Base-by-base conservation (phyloP, 1,284 basidiomycete species). In the Vanrija sp. region DNA sequence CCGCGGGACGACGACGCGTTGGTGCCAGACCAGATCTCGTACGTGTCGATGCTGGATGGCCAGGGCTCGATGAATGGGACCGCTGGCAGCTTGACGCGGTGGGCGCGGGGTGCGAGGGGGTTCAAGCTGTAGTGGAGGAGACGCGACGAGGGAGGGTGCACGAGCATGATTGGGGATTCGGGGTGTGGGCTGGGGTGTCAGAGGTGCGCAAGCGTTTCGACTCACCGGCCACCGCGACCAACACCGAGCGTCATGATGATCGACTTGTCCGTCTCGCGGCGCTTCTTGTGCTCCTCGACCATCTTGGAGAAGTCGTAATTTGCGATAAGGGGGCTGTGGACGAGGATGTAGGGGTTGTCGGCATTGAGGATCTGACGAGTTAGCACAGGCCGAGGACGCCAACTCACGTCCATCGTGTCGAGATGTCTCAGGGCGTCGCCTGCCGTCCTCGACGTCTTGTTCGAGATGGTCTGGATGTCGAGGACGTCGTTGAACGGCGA, bases 371-470 rank as follows among this genome's bases (percentile, higher is more conserved):
- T 83, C 63, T 92, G 86, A 67, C 60, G 35, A 53, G 53, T 38
- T 27, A 23, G 6, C 9, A 5, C 6, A 31, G 27, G 27, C 27
- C 27, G 8, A 6, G 14, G 20, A 15, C 24, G 27, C 12, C 31
- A 38, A 57, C 69, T 58, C 53, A 69, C 68, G 49, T 62, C 59
- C 75, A 89, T 88, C 48, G 87, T 88, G 77, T 98, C 98, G 62
- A 98, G 86, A 75, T 98, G 94, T 57, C 96, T 86, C 81, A 99
- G 85, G 27, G 93, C 93, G 73, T 98, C 96, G 14, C 96, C 95
- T 0, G 90, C 86, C 2, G 92, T 92, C n/a, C n/a, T n/a, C 72
- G 86, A 87, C 2, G 92, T 93, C 66, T 89, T 86, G 51, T 88
- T 91, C 63, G 92, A 82, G 59, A 96, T 87, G 51, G 91, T 88